Percentiles rank a stretch among this genome's conserved stretches.
phyloP scores from a whole-genome alignment of 495 filamentous ascomycete genomes.

The Choiromyces venosus region DNA sequence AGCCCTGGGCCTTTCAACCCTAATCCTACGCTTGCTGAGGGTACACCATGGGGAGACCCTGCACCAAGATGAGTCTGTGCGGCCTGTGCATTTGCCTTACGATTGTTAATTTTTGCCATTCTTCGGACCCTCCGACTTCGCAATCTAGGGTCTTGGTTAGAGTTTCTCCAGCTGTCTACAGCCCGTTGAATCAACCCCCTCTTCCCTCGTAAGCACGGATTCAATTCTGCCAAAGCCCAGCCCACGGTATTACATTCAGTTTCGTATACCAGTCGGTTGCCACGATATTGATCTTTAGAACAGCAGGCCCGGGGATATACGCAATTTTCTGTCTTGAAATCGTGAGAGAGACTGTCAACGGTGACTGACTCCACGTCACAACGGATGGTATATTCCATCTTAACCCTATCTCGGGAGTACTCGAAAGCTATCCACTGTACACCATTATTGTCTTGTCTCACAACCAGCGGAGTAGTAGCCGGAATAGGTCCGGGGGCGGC shows the following conservation, averaged over 20 bases:
- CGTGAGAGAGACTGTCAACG: slow-evolving; percentile 71
- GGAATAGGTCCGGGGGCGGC: slow-evolving; percentile 97
- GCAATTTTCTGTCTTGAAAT: slow-evolving; percentile 97
- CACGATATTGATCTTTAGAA: slow-evolving; percentile 88
- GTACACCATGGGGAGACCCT: slow-evolving; percentile 33
- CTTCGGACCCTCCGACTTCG: slow-evolving; percentile 85
- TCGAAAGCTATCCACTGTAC: slow-evolving; percentile 99
- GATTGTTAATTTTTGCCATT: slow-evolving; percentile 89
- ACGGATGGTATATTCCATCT: slow-evolving; percentile 99
- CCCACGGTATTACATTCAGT: slow-evolving; percentile 98
- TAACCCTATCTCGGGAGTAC: slow-evolving; percentile 93
- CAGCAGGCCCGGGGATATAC: slow-evolving; percentile 95
- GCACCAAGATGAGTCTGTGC: slow-evolving; percentile 42
- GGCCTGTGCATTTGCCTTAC: slow-evolving; percentile 57
- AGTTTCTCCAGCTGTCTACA: slow-evolving; percentile 98
- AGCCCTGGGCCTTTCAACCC: slow-evolving; percentile 42
- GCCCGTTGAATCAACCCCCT: slow-evolving; percentile 92
- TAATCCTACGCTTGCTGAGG: slow-evolving; percentile 34
- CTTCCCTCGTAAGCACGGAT: slow-evolving; percentile 84
- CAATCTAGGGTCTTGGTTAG: slow-evolving; percentile 88
- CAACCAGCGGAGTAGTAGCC: slow-evolving; percentile 92
- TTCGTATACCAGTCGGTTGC: slow-evolving; percentile 91
- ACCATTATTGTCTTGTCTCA: slow-evolving; percentile 90
- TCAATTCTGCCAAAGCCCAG: slow-evolving; percentile 91
- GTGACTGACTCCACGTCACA: slow-evolving; percentile 97